Percentiles rank a stretch among this genome's conserved stretches.
phyloP scores from a whole-genome alignment of 768 basidiomycete genomes.

The Leccinum olivaceopallidum region DNA sequence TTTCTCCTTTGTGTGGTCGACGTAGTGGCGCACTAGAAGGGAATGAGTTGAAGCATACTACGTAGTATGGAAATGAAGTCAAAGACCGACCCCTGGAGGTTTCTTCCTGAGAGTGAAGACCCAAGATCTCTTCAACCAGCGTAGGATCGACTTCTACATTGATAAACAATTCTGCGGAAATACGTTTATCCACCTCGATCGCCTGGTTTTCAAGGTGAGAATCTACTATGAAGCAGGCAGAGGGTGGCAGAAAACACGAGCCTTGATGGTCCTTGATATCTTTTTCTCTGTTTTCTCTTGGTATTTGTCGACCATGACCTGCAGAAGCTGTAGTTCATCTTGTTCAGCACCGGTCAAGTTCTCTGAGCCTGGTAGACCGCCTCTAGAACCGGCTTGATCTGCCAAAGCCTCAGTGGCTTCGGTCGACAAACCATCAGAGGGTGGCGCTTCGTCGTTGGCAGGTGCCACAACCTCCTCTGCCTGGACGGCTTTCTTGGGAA shows the following conservation, averaged over 20 bases:
- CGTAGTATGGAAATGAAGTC: neutral
- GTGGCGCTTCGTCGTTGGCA: conserved; percentile 6
- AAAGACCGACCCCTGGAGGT: conserved; percentile 30
- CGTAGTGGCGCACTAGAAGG: conserved; percentile 9
- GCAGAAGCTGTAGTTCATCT: conserved; percentile 58
- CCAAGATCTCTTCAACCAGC: conserved; percentile 60
- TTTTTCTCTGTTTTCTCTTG: conserved; percentile 92
- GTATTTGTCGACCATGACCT: conserved; percentile 73
- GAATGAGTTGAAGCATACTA: conserved; percentile 3
- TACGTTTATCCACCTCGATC: conserved; percentile 80
- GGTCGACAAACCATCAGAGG: conserved; percentile 6
- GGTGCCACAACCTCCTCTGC: conserved; percentile 26
- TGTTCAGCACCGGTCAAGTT: conserved; percentile 37
- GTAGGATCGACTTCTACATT: conserved; percentile 60
- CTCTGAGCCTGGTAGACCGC: conserved; percentile 20
- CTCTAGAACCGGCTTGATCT: conserved; percentile 7
- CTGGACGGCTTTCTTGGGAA: conserved; percentile 68
- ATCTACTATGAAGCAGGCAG: neutral
- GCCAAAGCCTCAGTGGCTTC: conserved; percentile 8
- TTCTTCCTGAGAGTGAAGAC: conserved; percentile 43
- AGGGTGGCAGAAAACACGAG: conserved; percentile 25
- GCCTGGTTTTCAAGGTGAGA: conserved; percentile 36
- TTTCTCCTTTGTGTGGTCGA: conserved; percentile 72
- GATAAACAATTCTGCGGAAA: conserved; percentile 57
- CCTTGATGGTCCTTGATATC: conserved; percentile 70